Percentiles rank a stretch among this genome's conserved stretches.
Evolutionary conservation across 768 basidiomycete genomes (phyloP).

Genomic region (Trametes gibbosa): DNA sequence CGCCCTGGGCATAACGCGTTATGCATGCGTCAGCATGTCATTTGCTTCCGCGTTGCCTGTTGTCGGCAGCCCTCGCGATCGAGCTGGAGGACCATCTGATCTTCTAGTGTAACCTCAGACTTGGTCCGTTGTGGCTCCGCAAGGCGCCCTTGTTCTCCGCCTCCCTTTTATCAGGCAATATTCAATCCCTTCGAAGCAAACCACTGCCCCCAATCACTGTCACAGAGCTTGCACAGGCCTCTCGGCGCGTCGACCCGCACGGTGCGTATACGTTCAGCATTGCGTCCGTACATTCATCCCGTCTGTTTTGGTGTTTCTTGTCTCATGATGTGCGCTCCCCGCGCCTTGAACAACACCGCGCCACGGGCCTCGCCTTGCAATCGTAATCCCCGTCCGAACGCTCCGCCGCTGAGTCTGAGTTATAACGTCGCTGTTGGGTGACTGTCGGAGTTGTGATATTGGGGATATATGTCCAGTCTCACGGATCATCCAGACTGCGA

Average conservation of each 20-base stretch:
- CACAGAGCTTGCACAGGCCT: conserved; percentile 6
- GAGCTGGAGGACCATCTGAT: conserved; percentile 14
- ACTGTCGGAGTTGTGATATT: conserved; percentile 25
- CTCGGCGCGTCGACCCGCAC: conserved; percentile 8
- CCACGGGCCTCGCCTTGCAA: conserved; percentile 7
- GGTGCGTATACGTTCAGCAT: not conserved
- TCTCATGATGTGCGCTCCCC: not conserved
- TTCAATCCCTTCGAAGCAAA: not conserved
- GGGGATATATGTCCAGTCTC: conserved; percentile 15
- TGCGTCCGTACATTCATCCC: conserved; percentile 10
- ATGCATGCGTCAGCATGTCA: conserved; percentile 9
- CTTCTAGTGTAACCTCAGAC: conserved; percentile 4
- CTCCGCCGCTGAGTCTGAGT: conserved; percentile 23
- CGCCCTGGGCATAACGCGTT: conserved; percentile 6
- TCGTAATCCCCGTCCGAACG: conserved; percentile 12
- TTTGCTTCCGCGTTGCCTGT: conserved; percentile 14
- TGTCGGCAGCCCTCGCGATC: conserved; percentile 9
- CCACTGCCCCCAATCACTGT: conserved; percentile 3
- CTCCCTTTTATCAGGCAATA: not conserved
- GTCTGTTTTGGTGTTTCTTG: conserved; percentile 1
- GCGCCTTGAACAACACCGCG: conserved; percentile 4
- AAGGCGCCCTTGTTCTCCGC: conserved; percentile 1
- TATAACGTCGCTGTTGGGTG: conserved; percentile 20
- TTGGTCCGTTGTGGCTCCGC: conserved; percentile 8
- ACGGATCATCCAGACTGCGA: conserved; percentile 24